phyloP scores from a whole-genome alignment of 1,284 basidiomycete genomes.

The Tilletia walkeri region DNA sequence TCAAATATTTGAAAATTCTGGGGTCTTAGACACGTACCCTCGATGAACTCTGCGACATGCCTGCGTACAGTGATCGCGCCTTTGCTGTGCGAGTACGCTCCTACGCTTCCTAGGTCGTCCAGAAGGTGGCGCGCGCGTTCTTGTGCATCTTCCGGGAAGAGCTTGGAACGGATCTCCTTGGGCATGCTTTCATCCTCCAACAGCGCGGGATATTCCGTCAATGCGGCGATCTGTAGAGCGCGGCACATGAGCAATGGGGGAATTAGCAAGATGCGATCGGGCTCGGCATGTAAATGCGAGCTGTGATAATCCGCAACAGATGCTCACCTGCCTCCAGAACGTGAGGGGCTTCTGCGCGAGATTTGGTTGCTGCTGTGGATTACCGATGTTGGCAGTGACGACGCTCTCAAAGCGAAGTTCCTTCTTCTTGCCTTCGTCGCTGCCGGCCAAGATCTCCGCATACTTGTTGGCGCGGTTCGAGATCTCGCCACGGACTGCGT shows the following conservation, averaged over 20 bases:
- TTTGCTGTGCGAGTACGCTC: constrained; percentile 94
- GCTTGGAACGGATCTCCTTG: not conserved
- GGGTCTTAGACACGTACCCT: no score
- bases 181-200: constrained; percentile 61
- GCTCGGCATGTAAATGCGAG: not conserved
- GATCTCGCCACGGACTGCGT: constrained; percentile 94
- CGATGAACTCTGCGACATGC: constrained; percentile 85
- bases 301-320: not conserved
- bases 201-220: constrained; percentile 88
- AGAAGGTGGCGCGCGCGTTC: constrained; percentile 76
- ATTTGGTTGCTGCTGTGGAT: constrained; percentile 86
- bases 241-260: not conserved
- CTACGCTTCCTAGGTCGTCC: constrained; percentile 86
- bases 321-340: constrained; percentile 79
- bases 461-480: constrained; percentile 86
- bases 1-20: no score
- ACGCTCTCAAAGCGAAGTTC: constrained; percentile 79
- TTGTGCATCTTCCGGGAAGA: constrained; percentile 82
- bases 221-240: constrained; percentile 69
- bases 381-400: constrained; percentile 95
- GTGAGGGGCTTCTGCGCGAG: constrained; percentile 91
- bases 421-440: constrained; percentile 57
- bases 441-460: constrained; percentile 37
- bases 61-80: constrained; percentile 84
- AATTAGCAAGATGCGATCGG: constrained; percentile 7